These are phyloP conservation scores for Venturia oleaginea DNA, from an alignment of 2,329 filamentous ascomycete species.

Conservation along the genomic window DNA sequence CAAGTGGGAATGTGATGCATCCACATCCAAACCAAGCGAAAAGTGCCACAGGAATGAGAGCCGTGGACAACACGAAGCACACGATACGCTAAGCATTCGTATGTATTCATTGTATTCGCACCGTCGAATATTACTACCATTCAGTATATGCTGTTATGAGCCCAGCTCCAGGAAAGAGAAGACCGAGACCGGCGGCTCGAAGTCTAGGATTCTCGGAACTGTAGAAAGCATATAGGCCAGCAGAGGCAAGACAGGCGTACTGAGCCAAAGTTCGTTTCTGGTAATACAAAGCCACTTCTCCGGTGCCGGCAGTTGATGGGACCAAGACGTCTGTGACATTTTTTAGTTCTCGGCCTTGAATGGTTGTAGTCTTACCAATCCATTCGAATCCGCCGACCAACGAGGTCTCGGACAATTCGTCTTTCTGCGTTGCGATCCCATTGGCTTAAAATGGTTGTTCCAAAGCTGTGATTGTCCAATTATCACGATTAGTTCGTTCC, in stretches of 20 bases:
- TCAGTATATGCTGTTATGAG: background rate
- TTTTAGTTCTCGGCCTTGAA: too few species aligned
- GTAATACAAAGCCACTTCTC: background rate
- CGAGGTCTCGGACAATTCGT: background rate
- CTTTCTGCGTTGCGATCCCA: background rate
- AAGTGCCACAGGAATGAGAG: conserved; percentile 5
- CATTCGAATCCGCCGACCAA: background rate
- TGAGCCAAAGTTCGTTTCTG: conserved; percentile 7
- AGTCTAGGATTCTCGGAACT: conserved; percentile 3
- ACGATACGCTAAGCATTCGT: too few species aligned
- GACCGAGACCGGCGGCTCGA: conserved; percentile 2
- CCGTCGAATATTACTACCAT: too few species aligned
- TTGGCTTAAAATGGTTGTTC: background rate
- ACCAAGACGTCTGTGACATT: background rate
- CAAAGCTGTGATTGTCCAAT: background rate
- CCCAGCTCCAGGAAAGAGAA: conserved; percentile 11
- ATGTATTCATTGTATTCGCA: too few species aligned
- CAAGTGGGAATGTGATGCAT: conserved; percentile 4
- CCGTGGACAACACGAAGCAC: conserved; percentile 7
- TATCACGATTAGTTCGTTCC: too few species aligned
- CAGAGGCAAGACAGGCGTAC: background rate
- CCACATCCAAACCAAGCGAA: conserved; percentile 12
- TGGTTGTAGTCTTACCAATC: background rate
- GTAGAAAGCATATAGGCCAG: conserved; percentile 9
- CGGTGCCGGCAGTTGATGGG: background rate